These are phyloP conservation scores for Phytopythium delawarense DNA, from an alignment of 352 stramenopile species.

Conservation along the genomic window DNA sequence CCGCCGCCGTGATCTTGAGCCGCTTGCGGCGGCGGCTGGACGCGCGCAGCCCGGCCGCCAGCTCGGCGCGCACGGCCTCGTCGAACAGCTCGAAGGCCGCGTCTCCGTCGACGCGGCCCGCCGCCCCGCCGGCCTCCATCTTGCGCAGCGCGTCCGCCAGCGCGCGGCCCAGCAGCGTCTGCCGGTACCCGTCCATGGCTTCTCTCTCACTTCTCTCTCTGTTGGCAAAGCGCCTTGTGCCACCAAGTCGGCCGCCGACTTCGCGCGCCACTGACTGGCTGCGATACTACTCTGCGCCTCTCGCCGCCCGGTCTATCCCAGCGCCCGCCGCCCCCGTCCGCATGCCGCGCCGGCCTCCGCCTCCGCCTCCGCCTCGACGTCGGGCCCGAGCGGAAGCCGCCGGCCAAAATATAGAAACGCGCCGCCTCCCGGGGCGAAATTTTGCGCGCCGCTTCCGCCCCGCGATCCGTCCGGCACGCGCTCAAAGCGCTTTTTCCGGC, in stretches of 20 bases:
- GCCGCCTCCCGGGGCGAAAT: neutral
- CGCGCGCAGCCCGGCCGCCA: neutral
- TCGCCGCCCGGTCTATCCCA: neutral
- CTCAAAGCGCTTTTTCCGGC: neutral
- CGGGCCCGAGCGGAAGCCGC: neutral
- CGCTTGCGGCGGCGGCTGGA: neutral
- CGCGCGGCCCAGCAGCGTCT: slow-evolving; percentile 52
- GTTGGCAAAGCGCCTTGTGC: no score
- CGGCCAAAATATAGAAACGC: neutral
- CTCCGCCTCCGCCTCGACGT: no score
- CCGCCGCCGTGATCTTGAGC: neutral
- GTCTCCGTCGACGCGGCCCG: slow-evolving; percentile 26
- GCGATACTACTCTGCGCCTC: neutral
- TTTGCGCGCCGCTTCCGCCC: neutral
- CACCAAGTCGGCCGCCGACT: neutral
- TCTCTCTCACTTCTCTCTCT: no score
- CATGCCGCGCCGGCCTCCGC: neutral
- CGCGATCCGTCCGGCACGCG: neutral
- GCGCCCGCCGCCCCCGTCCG: neutral
- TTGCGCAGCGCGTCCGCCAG: slow-evolving; percentile 60
- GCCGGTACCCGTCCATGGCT: slow-evolving; percentile 59
- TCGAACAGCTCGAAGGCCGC: slow-evolving; percentile 56
- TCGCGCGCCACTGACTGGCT: neutral
- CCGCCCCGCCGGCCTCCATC: slow-evolving; percentile 26
- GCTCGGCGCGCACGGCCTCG: slow-evolving; percentile 30